Base-by-base conservation (phyloP, 768 basidiomycete species). In the Rhodosporidiobolus sp. region DNA sequence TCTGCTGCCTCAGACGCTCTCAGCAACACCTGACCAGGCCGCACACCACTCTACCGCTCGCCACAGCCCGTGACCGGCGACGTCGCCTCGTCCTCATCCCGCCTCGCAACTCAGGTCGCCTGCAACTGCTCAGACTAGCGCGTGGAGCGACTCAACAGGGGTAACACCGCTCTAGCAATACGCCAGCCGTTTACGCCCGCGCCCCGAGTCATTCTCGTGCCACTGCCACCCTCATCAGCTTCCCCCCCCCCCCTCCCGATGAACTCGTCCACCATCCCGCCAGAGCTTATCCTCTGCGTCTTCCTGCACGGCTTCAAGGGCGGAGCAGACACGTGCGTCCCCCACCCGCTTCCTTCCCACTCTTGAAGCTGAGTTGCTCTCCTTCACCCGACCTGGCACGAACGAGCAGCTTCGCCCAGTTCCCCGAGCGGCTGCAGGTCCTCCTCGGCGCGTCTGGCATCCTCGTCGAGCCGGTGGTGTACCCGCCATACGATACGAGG, bases 281-380 rank as follows among this genome's bases (percentile, higher is more conserved):
- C 48, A 1, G 72, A 73, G 32, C 59, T 73, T 6, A 24, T 73
- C 22, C 8, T 73, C 7, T 45, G n/a, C 12, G 62, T 72, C 10
- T 72, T 69, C 14, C 52, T 76, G 11, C 74, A 76, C 60, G 74
- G 74, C 17, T 76, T 76, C 74, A 76, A 76, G 35, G 74, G 74
- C 7, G 74, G 74, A 8, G 60, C 55, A n/a, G 70, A 72, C 59
- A 72, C 67, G 71, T 68, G 20, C n/a, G 63, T 56, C 38, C 28
- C 26, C 35, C 14, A 2, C 49, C 4, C 43, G 24, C 26, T 35
- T 48, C 48, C 1, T 28, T 24, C 26, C 5, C 22, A 3, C 17
- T 9, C 20, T 22, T 4, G 8, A 1, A 45, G 54, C 54, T 63
- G 38, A 57, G 9, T 6, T 19, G 6, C 30, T 5, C 35, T 38